These are phyloP conservation scores for Yamadazyma triangularis DNA, from an alignment of 1,139 yeast genomes.

Conservation along the genomic window DNA sequence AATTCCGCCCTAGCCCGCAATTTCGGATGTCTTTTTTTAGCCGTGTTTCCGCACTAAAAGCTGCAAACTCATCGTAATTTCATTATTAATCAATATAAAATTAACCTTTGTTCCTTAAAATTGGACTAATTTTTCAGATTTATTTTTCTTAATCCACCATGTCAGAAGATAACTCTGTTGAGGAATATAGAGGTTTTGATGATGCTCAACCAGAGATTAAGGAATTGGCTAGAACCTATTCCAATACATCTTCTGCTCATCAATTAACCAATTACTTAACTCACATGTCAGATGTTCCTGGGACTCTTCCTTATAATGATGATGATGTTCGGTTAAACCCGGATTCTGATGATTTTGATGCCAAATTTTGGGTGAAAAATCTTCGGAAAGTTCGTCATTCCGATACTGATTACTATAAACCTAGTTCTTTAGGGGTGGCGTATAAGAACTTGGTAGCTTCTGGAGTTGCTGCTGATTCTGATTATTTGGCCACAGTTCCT, in stretches of 20 bases:
- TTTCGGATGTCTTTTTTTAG: too few species aligned
- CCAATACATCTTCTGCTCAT: constrained; percentile 28
- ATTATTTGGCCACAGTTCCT: constrained; percentile 69
- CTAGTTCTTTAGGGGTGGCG: constrained; percentile 61
- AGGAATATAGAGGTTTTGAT: constrained; percentile 27
- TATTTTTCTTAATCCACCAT: too few species aligned
- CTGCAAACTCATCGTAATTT: too few species aligned
- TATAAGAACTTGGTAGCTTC: constrained; percentile 66
- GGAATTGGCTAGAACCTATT: constrained; percentile 30
- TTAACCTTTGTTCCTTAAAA: too few species aligned
- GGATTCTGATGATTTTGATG: constrained; percentile 49
- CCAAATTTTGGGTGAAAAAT: constrained; percentile 72
- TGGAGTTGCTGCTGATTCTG: constrained; percentile 76
- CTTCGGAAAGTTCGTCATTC: constrained; percentile 47
- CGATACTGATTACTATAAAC: constrained; percentile 64
- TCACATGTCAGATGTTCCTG: constrained; percentile 54
- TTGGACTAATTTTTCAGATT: too few species aligned
- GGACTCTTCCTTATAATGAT: constrained; percentile 31
- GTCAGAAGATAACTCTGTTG: constrained; percentile 19
- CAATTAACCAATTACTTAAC: constrained; percentile 48
- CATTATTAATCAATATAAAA: too few species aligned
- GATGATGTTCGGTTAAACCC: constrained; percentile 22
- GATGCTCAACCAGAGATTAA: constrained; percentile 24
- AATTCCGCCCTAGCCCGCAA: too few species aligned
- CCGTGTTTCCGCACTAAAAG: too few species aligned